Conservation (phyloP, 2,329 filamentous ascomycete genomes). For the Fusarium luffae region DNA sequence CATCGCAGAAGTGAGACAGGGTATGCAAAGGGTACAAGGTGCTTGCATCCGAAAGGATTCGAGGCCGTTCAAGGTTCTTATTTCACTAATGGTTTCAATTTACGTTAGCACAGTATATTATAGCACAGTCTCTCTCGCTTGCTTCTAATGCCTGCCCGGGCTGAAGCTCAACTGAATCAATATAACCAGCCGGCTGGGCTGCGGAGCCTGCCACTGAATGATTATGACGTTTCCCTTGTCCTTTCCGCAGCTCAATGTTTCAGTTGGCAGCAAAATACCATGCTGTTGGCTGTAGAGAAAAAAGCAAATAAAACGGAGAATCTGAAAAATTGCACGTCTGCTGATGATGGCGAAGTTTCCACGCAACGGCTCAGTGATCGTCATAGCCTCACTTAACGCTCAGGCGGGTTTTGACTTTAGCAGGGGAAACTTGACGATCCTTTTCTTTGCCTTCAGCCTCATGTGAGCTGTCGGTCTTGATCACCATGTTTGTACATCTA, state of each 20-base stretch:
- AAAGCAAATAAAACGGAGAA: background rate
- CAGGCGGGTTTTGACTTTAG: background rate
- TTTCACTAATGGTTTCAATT: background rate
- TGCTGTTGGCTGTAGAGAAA: background rate
- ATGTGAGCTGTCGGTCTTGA: constrained; percentile 3
- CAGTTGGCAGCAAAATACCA: background rate
- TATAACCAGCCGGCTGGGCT: background rate
- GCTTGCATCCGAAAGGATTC: background rate
- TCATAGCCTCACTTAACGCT: constrained; percentile 4
- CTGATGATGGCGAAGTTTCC: background rate
- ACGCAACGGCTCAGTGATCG: background rate
- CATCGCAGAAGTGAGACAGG: background rate
- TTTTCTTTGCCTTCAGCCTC: constrained; percentile 4
- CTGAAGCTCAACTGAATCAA: background rate
- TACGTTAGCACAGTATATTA: background rate
- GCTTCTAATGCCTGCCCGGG: background rate
- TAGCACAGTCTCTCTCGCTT: background rate
- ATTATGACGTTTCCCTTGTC: background rate
- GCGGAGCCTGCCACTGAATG: background rate
- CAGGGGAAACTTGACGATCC: constrained; percentile 7
- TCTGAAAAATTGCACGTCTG: background rate
- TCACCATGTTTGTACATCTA: constrained; percentile 29
- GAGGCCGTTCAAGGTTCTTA: background rate
- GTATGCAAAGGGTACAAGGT: background rate
- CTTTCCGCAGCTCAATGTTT: background rate